Conservation (phyloP, 129 eudicot genomes). For the Flaveria ramosissima region DNA sequence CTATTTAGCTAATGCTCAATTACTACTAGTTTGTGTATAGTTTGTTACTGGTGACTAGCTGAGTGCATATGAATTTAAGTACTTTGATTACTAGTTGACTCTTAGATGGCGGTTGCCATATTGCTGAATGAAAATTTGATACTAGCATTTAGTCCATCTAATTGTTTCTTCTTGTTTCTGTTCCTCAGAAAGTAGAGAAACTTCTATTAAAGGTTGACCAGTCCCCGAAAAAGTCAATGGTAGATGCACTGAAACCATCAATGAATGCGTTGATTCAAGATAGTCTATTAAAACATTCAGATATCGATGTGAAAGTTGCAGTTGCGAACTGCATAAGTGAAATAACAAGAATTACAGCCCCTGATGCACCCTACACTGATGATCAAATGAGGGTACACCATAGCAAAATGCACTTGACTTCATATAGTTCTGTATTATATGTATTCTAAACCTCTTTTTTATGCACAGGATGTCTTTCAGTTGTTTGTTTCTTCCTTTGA, state of each 20-base stretch:
- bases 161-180: constrained; percentile 20
- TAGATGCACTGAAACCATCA: constrained; percentile 66
- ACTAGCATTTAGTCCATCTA: background rate
- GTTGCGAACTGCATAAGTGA: constrained; percentile 95
- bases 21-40: constrained; percentile 6
- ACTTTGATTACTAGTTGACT: constrained; percentile 3
- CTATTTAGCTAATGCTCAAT: background rate
- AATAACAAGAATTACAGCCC: constrained; percentile 95
- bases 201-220: constrained; percentile 72
- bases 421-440: constrained; percentile 5
- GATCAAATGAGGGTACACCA: constrained; percentile 88
- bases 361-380: constrained; percentile 91
- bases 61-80: constrained; percentile 1
- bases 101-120: background rate
- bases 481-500: constrained; percentile 85
- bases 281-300: constrained; percentile 62
- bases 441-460: constrained; percentile 4
- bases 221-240: constrained; percentile 73
- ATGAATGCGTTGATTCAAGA: constrained; percentile 66
- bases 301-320: constrained; percentile 73
- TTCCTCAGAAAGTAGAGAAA: constrained; percentile 60
- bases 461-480: constrained; percentile 74
- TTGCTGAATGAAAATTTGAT: constrained; percentile 8
- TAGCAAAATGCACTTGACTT: background rate
- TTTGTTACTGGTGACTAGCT: background rate